phyloP scores from a whole-genome alignment of 2,329 filamentous ascomycete genomes.

The Ophiocordyceps unilateralis region DNA sequence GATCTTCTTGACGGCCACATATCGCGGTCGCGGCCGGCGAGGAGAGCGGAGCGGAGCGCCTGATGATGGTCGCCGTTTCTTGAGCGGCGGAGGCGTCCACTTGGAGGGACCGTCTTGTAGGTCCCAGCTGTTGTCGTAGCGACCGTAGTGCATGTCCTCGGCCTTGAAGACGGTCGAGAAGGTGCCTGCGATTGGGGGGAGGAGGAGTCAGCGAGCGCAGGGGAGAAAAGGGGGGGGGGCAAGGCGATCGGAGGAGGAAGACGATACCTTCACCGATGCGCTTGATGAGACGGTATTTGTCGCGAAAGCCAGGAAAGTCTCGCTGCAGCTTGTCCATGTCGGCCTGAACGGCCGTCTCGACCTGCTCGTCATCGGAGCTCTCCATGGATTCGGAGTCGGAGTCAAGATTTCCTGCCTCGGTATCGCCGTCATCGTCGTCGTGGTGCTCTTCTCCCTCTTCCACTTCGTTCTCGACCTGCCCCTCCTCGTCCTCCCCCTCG shows the following conservation, averaged over 20 bases:
- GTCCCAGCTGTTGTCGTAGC: constrained; percentile 80
- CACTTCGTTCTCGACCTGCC: constrained; percentile 10
- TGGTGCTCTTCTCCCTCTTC: constrained; percentile 11
- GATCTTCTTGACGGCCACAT: constrained; percentile 97
- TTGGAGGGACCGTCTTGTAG: constrained; percentile 46
- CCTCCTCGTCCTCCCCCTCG: constrained; percentile 10
- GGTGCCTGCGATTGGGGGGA: constrained; percentile 60
- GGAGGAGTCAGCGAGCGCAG: background rate
- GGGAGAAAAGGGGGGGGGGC: background rate
- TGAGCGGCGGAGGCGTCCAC: constrained; percentile 53
- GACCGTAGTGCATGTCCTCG: constrained; percentile 74
- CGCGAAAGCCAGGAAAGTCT: constrained; percentile 67
- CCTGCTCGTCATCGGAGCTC: constrained; percentile 24
- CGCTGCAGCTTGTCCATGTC: constrained; percentile 78
- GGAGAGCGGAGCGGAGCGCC: constrained; percentile 10
- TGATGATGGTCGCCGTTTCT: constrained; percentile 21
- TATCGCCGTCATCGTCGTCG: constrained; percentile 9
- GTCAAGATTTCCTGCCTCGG: constrained; percentile 13
- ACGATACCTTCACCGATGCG: constrained; percentile 79
- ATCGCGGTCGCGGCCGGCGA: constrained; percentile 36
- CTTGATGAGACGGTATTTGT: constrained; percentile 81
- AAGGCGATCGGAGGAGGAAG: background rate
- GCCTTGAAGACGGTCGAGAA: constrained; percentile 99
- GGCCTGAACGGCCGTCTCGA: constrained; percentile 54
- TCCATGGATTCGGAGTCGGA: constrained; percentile 17